Conservation (phyloP, 257 asterid genomes). For the Capsicum baccatum region DNA sequence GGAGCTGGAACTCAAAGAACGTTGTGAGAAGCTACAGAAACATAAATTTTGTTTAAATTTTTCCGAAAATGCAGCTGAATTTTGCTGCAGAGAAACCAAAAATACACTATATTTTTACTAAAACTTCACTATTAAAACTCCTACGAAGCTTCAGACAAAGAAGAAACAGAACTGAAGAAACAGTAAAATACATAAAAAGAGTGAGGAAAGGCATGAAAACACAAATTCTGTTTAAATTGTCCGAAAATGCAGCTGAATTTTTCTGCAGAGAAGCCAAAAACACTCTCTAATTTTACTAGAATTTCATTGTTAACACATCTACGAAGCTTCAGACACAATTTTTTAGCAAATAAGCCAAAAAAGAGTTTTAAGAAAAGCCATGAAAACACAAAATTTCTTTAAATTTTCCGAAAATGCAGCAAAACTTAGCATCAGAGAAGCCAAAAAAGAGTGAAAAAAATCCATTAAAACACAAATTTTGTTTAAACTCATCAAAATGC, state of each 20-base stretch:
- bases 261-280: not conserved
- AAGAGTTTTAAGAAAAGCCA: not conserved
- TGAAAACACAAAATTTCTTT: not conserved
- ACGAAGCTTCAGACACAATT: not conserved
- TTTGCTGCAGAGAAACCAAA: not conserved
- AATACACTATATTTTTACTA: not conserved
- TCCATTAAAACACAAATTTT: not conserved
- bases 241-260: not conserved
- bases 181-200: no score
- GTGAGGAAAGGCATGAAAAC: no score
- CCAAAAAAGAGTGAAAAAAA: not conserved
- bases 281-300: not conserved
- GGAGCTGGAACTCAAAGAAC: not conserved
- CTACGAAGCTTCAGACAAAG: not conserved
- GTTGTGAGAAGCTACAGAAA: not conserved
- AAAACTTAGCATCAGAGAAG: not conserved
- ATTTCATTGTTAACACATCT: not conserved
- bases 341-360: no score
- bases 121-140: not conserved
- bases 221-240: not conserved
- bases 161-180: no score
- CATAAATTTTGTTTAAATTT: not conserved
- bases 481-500: not conserved
- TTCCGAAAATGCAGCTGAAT: constrained; percentile 6
- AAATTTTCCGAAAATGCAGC: not conserved